Evolutionary conservation across 495 filamentous ascomycete genomes (phyloP), one percentile per base, ranked within the genome.

Genomic region (Trichocladium uniseriatum): DNA sequence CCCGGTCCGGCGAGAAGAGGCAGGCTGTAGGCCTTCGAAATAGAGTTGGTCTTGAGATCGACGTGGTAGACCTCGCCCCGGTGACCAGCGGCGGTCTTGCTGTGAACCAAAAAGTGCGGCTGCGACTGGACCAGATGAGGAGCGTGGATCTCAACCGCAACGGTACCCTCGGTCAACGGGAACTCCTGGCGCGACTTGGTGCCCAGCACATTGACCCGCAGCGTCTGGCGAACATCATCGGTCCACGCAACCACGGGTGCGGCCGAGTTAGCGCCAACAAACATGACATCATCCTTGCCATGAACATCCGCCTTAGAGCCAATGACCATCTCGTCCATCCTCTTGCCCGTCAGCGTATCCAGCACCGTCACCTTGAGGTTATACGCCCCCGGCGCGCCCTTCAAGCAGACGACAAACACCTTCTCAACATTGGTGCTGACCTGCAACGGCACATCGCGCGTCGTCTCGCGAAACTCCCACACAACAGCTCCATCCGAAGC

Each of bases 51-150:
- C 60, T 78, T 78, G 44, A 85, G 59, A 56, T 95, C 77, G 54
- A 92, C 73, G 54, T 92, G 88, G 60, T 81, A 96, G 24, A 95
- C 84, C 52, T 92, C 86, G 5, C 86, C 89, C 72, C 82, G 87
- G 59, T 89, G 83, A 14, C 79, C 79, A 13, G 71, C 74, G 3
- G 67, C 66, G 1, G 87, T 87, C 58, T 82, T 78, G 62, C 77
- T 92, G 51, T 95, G 86, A 7, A 96, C 85, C 36, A 96, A 68
- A 66, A 95, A 87, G 71, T 94, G 84, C 4, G 86, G 73, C 20
- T 79, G 69, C 27, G 84, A 82, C 61, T 82, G 82, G 21, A 81
- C 67, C 43, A 82, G 71, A 43, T 79, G 77, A 5, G 87, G 79
- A 13, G 88, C 83, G 61, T 94, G 85, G 19, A 96, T 66, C 7